Conservation (phyloP, 2,329 filamentous ascomycete genomes). For the Phialemoniopsis sp. region DNA sequence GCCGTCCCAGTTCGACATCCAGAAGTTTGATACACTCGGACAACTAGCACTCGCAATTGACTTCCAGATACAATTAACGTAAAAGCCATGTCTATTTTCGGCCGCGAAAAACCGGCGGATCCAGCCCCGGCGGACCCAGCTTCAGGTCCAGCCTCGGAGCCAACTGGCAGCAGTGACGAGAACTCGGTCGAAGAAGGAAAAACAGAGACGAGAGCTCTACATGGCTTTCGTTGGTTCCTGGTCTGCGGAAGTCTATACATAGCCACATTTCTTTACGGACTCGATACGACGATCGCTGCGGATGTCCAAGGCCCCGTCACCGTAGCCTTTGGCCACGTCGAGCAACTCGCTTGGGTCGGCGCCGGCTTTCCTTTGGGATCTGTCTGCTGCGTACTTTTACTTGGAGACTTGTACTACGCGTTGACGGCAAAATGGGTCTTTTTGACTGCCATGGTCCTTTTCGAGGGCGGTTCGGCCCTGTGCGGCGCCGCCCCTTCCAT, state of each 20-base stretch:
- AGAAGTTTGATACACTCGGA: too few species aligned
- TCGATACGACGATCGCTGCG: conserved; percentile 38
- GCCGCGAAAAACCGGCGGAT: too few species aligned
- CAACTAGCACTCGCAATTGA: too few species aligned
- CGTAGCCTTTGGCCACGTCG: conserved; percentile 25
- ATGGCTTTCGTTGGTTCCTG: conserved; percentile 13
- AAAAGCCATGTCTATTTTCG: too few species aligned
- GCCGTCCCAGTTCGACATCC: too few species aligned
- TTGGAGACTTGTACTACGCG: conserved; percentile 7
- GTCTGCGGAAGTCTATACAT: conserved; percentile 18
- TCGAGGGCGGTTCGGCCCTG: conserved; percentile 22
- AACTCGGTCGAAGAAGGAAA: too few species aligned
- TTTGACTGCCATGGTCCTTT: conserved; percentile 18
- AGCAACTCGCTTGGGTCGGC: conserved; percentile 34
- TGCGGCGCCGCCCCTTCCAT: conserved; percentile 18
- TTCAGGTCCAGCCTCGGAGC: too few species aligned
- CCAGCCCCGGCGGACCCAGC: too few species aligned
- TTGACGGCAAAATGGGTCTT: conserved; percentile 12
- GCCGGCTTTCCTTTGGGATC: conserved; percentile 27
- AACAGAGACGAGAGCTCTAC: too few species aligned
- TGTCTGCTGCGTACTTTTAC: conserved; percentile 12
- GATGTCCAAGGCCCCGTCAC: conserved; percentile 35
- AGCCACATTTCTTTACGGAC: conserved; percentile 22
- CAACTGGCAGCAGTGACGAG: too few species aligned
- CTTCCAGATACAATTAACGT: too few species aligned